Base-by-base conservation (phyloP, 2,329 filamentous ascomycete species). In the Cercospora zeae-maydis region DNA sequence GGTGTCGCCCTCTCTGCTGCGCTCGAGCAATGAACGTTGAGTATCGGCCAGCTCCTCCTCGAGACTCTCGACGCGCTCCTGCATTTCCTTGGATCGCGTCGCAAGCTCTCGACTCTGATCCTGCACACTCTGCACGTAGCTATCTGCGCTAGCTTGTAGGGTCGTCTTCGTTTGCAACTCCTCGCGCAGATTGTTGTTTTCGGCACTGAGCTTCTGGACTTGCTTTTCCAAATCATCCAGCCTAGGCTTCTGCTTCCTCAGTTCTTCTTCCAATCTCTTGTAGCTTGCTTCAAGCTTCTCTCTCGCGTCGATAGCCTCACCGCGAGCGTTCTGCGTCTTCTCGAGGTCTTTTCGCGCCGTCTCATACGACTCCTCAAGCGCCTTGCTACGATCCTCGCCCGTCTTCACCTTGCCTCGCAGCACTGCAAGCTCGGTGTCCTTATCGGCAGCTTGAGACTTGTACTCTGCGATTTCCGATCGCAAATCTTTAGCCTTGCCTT, bases 11-110 rank as follows among this genome's bases (percentile, higher is more conserved):
- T 99, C 95, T 47, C 95, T 86, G 3, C 91, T 93, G 27, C 95
- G 88, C 76, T 99, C 95, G 58, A 86, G 87, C 1, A 99, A 83
- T 64, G 97, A 84, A 62, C 91, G 86, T 74, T 96, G 92, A 2
- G 92, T 89, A 76, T 99, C 95, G 1, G 87, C 86, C 1, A 98
- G 82, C 75, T 99, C 95, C 77, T 99, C 95, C 72, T 97, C 93
- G 0, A 98, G 80, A 62, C 88, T 90, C 72, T 97, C 93, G 39
- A 88, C 89, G 68, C 92, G 88, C 55, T 88, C 86, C 65, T 90
- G 87, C 0, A 90, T 86, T 77, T 99, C 95, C 76, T 95, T 96
- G 77, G 97, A 89, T 78, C 97, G 95, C 68, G 91, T 89, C 4
- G 88, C 88, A 72, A 98, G 84, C 78, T 99, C 95, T 1, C 90